Evolutionary conservation across 371 early-diverging fungal species (phyloP).

Genomic region (Zancudomyces culisetae): DNA sequence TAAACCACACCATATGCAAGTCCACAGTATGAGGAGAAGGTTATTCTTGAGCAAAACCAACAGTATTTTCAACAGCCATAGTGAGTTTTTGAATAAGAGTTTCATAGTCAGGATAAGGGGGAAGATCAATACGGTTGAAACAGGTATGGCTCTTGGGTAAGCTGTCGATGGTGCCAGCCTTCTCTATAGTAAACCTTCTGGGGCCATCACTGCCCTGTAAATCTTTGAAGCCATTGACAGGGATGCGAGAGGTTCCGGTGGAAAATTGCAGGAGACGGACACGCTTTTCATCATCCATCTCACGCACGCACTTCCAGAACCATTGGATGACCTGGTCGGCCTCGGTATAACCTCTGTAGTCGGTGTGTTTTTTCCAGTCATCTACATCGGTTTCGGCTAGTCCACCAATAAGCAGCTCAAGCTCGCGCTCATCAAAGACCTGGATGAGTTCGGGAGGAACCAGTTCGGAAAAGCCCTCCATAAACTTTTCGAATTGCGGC

Average conservation of each 20-base stretch:
- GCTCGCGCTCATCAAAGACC: slow-evolving; percentile 95
- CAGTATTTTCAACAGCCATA: slow-evolving; percentile 83
- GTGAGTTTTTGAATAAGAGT: slow-evolving; percentile 58
- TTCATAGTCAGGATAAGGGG: slow-evolving; percentile 50
- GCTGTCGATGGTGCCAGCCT: slow-evolving; percentile 61
- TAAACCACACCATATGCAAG: too few species aligned
- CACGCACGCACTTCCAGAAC: slow-evolving; percentile 91
- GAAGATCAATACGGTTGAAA: slow-evolving; percentile 91
- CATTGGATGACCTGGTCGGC: slow-evolving; percentile 88
- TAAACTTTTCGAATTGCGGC: slow-evolving; percentile 86
- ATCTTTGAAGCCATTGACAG: slow-evolving; percentile 96
- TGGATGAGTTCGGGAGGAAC: slow-evolving; percentile 81
- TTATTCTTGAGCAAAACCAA: slow-evolving; percentile 53
- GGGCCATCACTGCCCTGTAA: slow-evolving; percentile 94
- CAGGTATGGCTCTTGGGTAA: slow-evolving; percentile 92
- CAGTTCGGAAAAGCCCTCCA: slow-evolving; percentile 87
- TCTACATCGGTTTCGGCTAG: slow-evolving; percentile 95
- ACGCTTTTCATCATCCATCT: slow-evolving; percentile 83
- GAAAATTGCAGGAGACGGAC: slow-evolving; percentile 92
- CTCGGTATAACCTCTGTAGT: slow-evolving; percentile 90
- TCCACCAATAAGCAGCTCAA: slow-evolving; percentile 96
- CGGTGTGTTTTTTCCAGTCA: slow-evolving; percentile 98
- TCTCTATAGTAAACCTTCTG: slow-evolving; percentile 89
- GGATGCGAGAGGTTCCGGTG: slow-evolving; percentile 95
- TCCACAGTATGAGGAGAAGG: too few species aligned